Evolutionary conservation across 495 filamentous ascomycete genomes (phyloP).

Genomic region (Lepraria neglecta): DNA sequence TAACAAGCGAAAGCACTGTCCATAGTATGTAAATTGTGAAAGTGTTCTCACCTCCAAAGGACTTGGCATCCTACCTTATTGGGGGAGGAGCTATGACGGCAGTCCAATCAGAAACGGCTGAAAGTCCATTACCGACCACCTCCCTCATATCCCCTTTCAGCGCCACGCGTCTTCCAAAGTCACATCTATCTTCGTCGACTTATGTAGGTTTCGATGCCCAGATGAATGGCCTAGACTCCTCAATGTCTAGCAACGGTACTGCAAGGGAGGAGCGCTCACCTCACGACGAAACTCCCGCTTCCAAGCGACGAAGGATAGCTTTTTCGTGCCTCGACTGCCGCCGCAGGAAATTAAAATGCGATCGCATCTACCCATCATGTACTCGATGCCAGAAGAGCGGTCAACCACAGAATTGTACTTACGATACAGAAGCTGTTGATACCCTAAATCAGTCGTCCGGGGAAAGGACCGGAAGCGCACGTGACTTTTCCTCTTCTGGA

Average conservation of each 20-base stretch:
- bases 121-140: not conserved
- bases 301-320: slow-evolving; percentile 26
- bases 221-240: not conserved
- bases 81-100: not conserved
- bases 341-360: slow-evolving; percentile 36
- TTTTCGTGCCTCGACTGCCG: slow-evolving; percentile 36
- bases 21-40: not conserved
- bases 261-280: slow-evolving; percentile 5
- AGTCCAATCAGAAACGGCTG: not conserved
- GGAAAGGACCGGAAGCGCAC: not conserved
- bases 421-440: slow-evolving; percentile 23
- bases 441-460: slow-evolving; percentile 5
- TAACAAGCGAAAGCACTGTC: not conserved
- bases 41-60: not conserved
- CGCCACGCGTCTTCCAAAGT: not conserved
- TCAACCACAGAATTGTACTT: slow-evolving; percentile 27
- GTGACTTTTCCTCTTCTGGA: slow-evolving; percentile 12
- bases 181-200: not conserved
- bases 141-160: not conserved
- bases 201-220: not conserved
- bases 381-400: slow-evolving; percentile 33
- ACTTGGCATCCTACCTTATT: too few relatives aligned
- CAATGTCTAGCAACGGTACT: slow-evolving; percentile 17
- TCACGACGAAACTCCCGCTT: slow-evolving; percentile 12
- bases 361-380: slow-evolving; percentile 34